Evolutionary conservation across 139 green algal species (phyloP), one percentile per base, ranked within the genome.

Genomic region (Closterium sp.): DNA sequence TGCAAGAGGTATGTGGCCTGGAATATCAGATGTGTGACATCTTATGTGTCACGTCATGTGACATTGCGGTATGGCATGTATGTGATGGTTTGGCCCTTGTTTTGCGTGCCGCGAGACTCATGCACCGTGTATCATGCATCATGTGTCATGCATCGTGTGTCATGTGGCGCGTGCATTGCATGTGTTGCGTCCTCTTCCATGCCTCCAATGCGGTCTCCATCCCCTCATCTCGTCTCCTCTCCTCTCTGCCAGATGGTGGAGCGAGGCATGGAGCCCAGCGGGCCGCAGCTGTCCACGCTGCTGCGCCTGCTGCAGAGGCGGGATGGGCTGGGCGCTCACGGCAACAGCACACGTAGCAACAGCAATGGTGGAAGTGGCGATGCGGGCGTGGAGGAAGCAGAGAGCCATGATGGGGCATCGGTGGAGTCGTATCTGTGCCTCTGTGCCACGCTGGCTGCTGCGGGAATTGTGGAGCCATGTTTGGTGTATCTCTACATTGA

Each of bases 401-500:
- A 76, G 55, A 19, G 55, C 55, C 55, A 76, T 76, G 83, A 76
- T 76, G 83, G 30, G 83, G 83, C 30, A 33, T 33, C n/a, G 31
- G 83, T 86, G 30, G 83, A 86, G 83, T 32, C 83, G 30, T 86
- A 86, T 23, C 30, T 86, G 83, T 32, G 30, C 31, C 83, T 86
- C 5, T 86, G 83, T 86, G n/a, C 83, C 23, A 86, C 30, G 0
- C 83, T 86, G 83, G n/a, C 83, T 33, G 30, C 30, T 19, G 83
- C 83, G 31, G 83, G 83, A 1, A 32, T 86, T 19, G 83, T 86
- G 30, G 83, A 33, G 83, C 83, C 83, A 23, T 86, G 83, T 86
- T 23, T 86, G 3, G 83, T 86, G 83, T 86, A 86, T 23, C 83
- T 86, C 30, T 86, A 86, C 83, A 33, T 86, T 19, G 83, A 86